Evolutionary conservation across 228 moss, liverwort and hornwort genomes (phyloP), one percentile per base, ranked within the genome.

Genomic region (Sphagnum magellanicum): DNA sequence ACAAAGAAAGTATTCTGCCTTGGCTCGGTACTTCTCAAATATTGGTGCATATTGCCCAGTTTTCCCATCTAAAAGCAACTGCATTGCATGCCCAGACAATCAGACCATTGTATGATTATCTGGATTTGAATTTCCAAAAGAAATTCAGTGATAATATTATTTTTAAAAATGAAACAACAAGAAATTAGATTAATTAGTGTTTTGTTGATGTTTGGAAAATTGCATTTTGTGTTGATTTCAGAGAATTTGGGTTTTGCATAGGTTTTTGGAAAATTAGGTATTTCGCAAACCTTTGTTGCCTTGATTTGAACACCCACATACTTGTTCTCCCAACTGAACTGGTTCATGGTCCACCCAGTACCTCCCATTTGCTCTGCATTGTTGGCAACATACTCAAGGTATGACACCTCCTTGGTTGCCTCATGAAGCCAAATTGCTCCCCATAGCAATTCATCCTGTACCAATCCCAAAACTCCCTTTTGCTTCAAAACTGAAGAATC

Each of bases 1-100:
- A 48, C 95, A 95, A 14, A 92, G 76, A 76, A 89, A 95, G 62
- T 74, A 85, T 66, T 92, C 92, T n/a, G 95, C 90, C 67, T 95
- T 81, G 47, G 63, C 73, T 64, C 85, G 82, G 79, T 87, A 92
- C 5, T 49, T 81, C 72, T 82, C 69, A 1, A 95, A 78, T 11
- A 76, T 87, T 10, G 69, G 74, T 13, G 80, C 51, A 53, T 87
- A 68, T 6, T 67, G 52, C 12, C 89, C 89, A 53, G 74, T 91
- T 16, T 86, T 75, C 51, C 88, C 91, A 52, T 88, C 84, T 65
- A 92, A 65, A 32, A 96, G 58, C 66, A 92, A 70, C 84, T 91
- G 81, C 46, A 15, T 32, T 32, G 32, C 32, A 32, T 32, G 32
- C 32, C 32, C 32, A 32, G 32, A 32, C 32, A 32, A 32, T 32